Evolutionary conservation across 108 stramenopile genomes (phyloP).

Genomic region (Nannochloropsis salina): DNA sequence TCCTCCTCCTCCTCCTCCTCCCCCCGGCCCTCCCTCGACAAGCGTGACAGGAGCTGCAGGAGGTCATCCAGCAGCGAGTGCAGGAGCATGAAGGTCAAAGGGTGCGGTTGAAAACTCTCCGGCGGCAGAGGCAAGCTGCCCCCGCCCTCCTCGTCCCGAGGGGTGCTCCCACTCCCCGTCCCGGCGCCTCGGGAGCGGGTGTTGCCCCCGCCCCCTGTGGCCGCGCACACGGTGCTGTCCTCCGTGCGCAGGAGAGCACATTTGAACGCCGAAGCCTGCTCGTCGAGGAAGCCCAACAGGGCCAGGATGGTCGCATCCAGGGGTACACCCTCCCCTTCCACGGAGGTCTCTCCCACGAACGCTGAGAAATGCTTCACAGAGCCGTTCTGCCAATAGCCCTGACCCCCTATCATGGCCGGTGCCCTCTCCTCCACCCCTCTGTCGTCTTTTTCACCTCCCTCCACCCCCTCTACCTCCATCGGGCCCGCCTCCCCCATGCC

Average conservation of each 20-base stretch:
- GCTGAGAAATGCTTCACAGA: neutral
- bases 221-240: too few relatives aligned
- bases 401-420: neutral
- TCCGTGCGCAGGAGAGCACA: neutral
- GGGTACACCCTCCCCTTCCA: neutral
- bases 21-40: neutral
- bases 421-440: neutral
- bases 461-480: neutral
- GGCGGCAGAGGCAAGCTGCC: neutral
- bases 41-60: neutral
- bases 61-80: neutral
- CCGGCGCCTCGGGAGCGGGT: too few relatives aligned
- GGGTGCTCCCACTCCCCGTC: too few relatives aligned
- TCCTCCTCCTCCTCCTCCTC: neutral
- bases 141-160: neutral
- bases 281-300: conserved; percentile 3
- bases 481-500: neutral
- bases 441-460: neutral
- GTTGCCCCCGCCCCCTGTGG: too few relatives aligned
- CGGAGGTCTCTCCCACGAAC: neutral
- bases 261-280: conserved; percentile 1
- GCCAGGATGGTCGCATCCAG: neutral
- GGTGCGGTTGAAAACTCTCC: neutral
- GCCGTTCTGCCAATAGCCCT: neutral
- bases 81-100: conserved; percentile 10